Percentiles rank a stretch among this genome's conserved stretches.
These are phyloP conservation scores for Sporothrix luriei DNA, from an alignment of 2,329 filamentous ascomycete genomes.

Conservation along the genomic window DNA sequence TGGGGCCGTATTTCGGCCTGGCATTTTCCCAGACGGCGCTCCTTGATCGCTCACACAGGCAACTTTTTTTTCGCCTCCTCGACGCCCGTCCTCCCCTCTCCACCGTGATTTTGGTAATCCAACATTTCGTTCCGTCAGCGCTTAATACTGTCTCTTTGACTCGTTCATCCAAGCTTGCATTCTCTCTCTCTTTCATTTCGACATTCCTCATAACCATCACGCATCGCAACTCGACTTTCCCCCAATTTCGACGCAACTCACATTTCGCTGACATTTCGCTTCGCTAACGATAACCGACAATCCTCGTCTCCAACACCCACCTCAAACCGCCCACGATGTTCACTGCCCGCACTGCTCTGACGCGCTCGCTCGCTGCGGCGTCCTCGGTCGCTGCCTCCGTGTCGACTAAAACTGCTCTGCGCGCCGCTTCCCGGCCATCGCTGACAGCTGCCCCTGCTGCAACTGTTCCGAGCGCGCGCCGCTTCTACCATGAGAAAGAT, in stretches of 20 bases:
- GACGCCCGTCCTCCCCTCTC: constrained; percentile 5
- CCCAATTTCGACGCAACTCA: neutral
- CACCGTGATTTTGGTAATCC: constrained; percentile 24
- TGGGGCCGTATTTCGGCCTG: constrained; percentile 20
- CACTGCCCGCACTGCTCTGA: constrained; percentile 31
- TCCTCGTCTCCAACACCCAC: neutral
- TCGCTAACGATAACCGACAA: neutral
- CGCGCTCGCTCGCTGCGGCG: constrained; percentile 34
- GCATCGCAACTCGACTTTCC: neutral
- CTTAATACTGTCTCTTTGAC: neutral
- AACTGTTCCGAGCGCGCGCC: constrained; percentile 32
- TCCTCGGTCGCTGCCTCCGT: constrained; percentile 28
- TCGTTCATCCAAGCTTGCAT: neutral
- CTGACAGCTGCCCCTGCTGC: constrained; percentile 26
- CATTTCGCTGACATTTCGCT: neutral
- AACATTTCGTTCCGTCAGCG: neutral
- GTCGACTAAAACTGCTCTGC: constrained; percentile 33
- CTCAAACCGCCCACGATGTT: constrained; percentile 32
- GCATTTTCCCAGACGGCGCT: constrained; percentile 4
- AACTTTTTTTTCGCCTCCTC: constrained; percentile 28
- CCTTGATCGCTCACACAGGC: constrained; percentile 18
- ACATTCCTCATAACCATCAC: neutral
- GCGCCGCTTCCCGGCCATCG: constrained; percentile 30
- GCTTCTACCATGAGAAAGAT: constrained; percentile 40
- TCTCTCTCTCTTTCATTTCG: neutral